Percentiles rank a stretch among this genome's conserved stretches.
Conservation (phyloP, 148 eudicot species). For the Polygonum maritimum region DNA sequence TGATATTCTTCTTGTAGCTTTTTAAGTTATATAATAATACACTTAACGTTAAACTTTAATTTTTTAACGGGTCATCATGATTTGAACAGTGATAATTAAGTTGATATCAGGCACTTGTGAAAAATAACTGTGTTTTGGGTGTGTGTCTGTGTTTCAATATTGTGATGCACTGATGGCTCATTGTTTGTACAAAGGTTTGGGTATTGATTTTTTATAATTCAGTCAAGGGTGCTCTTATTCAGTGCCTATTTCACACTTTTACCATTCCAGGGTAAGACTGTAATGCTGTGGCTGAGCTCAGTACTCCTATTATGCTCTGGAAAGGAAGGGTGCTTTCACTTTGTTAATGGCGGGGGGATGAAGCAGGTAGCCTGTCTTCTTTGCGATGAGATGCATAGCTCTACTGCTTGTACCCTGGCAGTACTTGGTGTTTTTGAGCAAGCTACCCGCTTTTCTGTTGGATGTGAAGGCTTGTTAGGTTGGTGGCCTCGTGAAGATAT, state of each 20-base stretch:
- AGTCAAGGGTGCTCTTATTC: neutral
- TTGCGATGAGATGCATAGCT: constrained; percentile 30
- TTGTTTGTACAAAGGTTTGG: neutral
- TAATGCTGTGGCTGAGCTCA: constrained; percentile 67
- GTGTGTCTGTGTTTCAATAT: neutral
- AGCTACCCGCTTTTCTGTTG: constrained; percentile 75
- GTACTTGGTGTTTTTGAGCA: constrained; percentile 83
- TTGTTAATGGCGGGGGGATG: constrained; percentile 81
- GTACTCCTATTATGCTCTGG: constrained; percentile 69
- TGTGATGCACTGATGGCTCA: neutral
- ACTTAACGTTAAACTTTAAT: neutral
- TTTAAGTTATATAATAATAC: neutral
- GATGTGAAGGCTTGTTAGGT: constrained; percentile 95
- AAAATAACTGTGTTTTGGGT: neutral
- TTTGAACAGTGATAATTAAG: neutral
- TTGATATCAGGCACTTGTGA: neutral
- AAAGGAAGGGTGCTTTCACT: constrained; percentile 86
- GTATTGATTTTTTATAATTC: neutral
- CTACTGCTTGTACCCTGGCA: constrained; percentile 51
- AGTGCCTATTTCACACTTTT: neutral
- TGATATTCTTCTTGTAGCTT: neutral
- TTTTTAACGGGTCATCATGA: neutral
- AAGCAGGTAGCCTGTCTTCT: constrained; percentile 55
- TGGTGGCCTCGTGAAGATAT: constrained; percentile 99
- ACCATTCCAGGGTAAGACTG: constrained; percentile 45